These are phyloP conservation scores for Agaricus subrufescens DNA, from an alignment of 768 basidiomycete genomes.

Conservation along the genomic window DNA sequence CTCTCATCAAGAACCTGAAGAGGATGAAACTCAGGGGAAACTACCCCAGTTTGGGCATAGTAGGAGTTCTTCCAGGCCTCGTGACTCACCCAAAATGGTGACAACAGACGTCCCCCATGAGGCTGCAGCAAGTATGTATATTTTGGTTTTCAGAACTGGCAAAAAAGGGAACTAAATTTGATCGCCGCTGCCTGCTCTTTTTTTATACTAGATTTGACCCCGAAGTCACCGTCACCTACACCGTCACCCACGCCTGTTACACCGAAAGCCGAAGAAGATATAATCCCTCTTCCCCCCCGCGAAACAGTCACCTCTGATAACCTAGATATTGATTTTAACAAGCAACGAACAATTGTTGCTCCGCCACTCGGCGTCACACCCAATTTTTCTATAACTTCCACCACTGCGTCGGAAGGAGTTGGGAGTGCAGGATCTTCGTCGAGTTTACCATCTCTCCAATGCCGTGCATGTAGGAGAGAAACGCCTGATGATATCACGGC, in stretches of 20 bases:
- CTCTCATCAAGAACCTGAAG: conserved; percentile 21
- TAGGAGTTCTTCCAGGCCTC: conserved; percentile 4
- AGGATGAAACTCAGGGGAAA: not conserved
- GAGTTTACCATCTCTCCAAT: conserved; percentile 33
- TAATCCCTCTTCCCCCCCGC: not conserved
- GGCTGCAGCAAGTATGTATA: not conserved
- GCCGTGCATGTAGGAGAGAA: conserved; percentile 44
- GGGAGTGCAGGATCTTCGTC: conserved; percentile 1
- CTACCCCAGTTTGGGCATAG: not conserved
- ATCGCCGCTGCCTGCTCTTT: not conserved
- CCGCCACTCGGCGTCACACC: conserved; percentile 6
- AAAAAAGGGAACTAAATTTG: not conserved
- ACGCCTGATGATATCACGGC: conserved; percentile 50
- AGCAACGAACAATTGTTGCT: not conserved
- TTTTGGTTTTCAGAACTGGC: too few species aligned
- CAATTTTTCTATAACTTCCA: conserved; percentile 5
- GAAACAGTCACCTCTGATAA: not conserved
- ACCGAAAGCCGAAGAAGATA: conserved; percentile 2
- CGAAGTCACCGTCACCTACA: conserved; percentile 3
- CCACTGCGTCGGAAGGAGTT: conserved; percentile 1
- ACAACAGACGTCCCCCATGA: not conserved
- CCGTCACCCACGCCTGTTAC: not conserved
- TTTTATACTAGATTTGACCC: not conserved
- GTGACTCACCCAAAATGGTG: not conserved
- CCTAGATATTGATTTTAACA: not conserved